Conservation (phyloP, 176 grass and related monocot genomes). For the Phoenix roebelenii region DNA sequence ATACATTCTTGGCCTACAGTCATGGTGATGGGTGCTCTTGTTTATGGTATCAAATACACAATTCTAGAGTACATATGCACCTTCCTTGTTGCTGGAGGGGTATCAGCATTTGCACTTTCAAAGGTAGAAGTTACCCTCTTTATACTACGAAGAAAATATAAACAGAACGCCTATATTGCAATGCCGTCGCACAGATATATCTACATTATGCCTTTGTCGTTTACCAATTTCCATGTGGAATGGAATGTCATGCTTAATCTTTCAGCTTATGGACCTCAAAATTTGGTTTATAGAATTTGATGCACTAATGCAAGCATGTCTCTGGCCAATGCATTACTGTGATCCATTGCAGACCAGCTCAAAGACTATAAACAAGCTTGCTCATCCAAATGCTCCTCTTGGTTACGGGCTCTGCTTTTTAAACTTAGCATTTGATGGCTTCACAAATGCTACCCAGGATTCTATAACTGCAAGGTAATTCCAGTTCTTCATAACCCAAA, state of each 20-base stretch:
- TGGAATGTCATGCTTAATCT: too few species aligned
- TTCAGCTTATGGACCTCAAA: too few species aligned
- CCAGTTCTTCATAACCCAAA: neutral
- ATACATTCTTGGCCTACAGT: constrained; percentile 35
- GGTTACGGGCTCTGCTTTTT: constrained; percentile 89
- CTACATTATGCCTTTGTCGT: too few species aligned
- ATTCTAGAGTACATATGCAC: constrained; percentile 88
- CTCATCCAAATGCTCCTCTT: constrained; percentile 92
- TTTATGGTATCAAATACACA: constrained; percentile 95
- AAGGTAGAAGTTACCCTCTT: constrained; percentile 43
- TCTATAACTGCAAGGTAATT: constrained; percentile 81
- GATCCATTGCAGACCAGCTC: constrained; percentile 66
- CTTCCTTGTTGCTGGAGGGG: constrained; percentile 91
- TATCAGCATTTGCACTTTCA: constrained; percentile 84
- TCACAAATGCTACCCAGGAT: constrained; percentile 97
- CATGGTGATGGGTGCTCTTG: constrained; percentile 87
- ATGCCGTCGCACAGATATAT: too few species aligned
- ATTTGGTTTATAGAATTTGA: too few species aligned
- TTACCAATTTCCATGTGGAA: too few species aligned
- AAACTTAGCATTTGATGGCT: constrained; percentile 95
- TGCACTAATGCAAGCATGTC: too few species aligned
- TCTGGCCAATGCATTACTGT: too few species aligned
- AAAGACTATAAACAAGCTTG: constrained; percentile 95
- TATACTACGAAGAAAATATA: too few species aligned
- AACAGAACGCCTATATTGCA: too few species aligned